A percentile compares a stretch with the other conserved stretches of the same genome.
Evolutionary conservation across 805 yeast genomes (phyloP).

Genomic region (Barnettozyma vustinii): DNA sequence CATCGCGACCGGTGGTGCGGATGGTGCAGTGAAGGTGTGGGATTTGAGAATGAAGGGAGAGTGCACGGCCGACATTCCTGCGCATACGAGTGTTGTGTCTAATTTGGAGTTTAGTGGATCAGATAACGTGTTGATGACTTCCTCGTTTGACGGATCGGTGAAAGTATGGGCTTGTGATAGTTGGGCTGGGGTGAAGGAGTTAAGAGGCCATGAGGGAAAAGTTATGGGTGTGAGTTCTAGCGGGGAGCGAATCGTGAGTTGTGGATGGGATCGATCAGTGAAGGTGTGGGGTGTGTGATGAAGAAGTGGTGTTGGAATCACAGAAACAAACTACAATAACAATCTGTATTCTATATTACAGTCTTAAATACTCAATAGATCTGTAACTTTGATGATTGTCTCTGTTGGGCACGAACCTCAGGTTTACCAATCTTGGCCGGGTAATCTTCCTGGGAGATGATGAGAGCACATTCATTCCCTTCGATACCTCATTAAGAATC

Average conservation of each 20-base stretch:
- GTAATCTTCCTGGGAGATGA: too few relatives aligned
- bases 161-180: constrained; percentile 62
- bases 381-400: too few relatives aligned
- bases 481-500: too few relatives aligned
- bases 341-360: too few relatives aligned
- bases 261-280: constrained; percentile 84
- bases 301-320: not conserved
- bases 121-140: constrained; percentile 41
- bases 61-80: constrained; percentile 47
- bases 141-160: constrained; percentile 68
- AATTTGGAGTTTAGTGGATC: constrained; percentile 44
- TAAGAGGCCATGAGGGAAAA: constrained; percentile 60
- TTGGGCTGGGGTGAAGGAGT: constrained; percentile 53
- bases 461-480: too few relatives aligned
- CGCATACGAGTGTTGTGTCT: constrained; percentile 70
- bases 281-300: constrained; percentile 47
- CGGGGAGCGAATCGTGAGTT: constrained; percentile 43
- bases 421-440: too few relatives aligned
- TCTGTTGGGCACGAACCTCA: too few relatives aligned
- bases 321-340: too few relatives aligned
- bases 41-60: constrained; percentile 58
- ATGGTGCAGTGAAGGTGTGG: constrained; percentile 78
- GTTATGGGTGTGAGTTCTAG: constrained; percentile 65
- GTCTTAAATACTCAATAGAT: too few relatives aligned
- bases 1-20: constrained; percentile 80